Percentiles rank a stretch among this genome's conserved stretches.
phyloP scores from a whole-genome alignment of 1,284 basidiomycete genomes.

The Marasmius sp. region DNA sequence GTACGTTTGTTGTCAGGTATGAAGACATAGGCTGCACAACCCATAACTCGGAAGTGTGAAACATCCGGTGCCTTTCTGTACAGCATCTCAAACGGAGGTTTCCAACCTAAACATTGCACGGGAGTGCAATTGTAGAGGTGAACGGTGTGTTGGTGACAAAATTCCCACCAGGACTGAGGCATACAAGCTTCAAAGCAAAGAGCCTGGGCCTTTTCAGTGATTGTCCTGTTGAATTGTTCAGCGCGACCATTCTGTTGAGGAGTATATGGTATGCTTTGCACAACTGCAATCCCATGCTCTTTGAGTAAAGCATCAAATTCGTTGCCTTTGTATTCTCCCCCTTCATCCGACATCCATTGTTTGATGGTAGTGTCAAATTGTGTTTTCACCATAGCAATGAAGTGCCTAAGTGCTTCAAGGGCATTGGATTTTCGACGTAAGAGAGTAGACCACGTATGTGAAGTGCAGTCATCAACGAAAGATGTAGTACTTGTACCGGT shows the following conservation, averaged over 20 bases:
- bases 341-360: too few relatives aligned
- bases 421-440: not conserved
- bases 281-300: not conserved
- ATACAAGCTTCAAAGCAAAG: too few relatives aligned
- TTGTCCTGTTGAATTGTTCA: not conserved
- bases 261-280: not conserved
- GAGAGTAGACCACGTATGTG: not conserved
- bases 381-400: not conserved
- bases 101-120: too few relatives aligned
- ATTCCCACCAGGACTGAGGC: too few relatives aligned
- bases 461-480: too few relatives aligned
- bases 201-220: too few relatives aligned
- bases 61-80: not conserved
- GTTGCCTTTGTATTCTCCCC: too few relatives aligned
- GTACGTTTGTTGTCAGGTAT: too few relatives aligned
- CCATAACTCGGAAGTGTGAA: not conserved
- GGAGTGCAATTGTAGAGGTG: too few relatives aligned
- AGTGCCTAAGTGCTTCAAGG: not conserved
- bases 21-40: not conserved
- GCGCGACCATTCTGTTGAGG: not conserved
- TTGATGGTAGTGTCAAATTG: not conserved
- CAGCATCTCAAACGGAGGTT: not conserved
- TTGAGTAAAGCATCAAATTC: too few relatives aligned
- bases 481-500: not conserved
- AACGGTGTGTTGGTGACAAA: too few relatives aligned